Conservation (phyloP, 2,329 filamentous ascomycete genomes). For the Aspergillus calidoustus region DNA sequence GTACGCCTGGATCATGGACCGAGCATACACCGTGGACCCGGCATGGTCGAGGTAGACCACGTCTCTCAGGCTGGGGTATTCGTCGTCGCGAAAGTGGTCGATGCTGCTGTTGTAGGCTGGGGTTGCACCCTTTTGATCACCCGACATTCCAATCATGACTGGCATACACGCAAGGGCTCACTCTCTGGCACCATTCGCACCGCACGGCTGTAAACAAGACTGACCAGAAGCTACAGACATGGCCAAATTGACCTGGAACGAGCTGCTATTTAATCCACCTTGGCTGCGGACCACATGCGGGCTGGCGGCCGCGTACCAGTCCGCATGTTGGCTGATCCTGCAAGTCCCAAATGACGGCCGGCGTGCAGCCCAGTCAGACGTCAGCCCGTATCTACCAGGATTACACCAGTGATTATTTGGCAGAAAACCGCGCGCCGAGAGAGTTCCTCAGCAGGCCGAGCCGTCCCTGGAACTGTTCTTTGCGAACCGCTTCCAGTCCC, state of each 20-base stretch:
- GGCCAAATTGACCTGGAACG: not conserved
- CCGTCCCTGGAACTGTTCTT: not conserved
- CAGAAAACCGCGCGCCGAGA: not conserved
- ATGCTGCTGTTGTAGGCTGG: slow-evolving; percentile 7
- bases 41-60: slow-evolving; percentile 22
- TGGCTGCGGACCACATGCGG: not conserved
- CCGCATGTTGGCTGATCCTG: slow-evolving; percentile 1
- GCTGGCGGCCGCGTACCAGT: not conserved
- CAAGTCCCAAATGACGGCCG: not conserved
- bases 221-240: not conserved
- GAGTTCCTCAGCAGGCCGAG: not conserved
- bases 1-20: slow-evolving; percentile 18
- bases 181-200: not conserved
- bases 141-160: not conserved
- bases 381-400: not conserved
- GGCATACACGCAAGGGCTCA: not conserved
- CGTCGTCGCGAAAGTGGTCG: slow-evolving; percentile 1
- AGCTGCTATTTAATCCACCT: not conserved
- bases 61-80: slow-evolving; percentile 10
- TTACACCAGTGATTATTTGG: not conserved
- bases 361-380: slow-evolving; percentile 1
- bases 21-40: slow-evolving; percentile 19
- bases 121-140: not conserved
- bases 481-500: not conserved
- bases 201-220: not conserved